phyloP scores from a whole-genome alignment of 768 basidiomycete genomes.

The Phlebiopsis flavidoalba region DNA sequence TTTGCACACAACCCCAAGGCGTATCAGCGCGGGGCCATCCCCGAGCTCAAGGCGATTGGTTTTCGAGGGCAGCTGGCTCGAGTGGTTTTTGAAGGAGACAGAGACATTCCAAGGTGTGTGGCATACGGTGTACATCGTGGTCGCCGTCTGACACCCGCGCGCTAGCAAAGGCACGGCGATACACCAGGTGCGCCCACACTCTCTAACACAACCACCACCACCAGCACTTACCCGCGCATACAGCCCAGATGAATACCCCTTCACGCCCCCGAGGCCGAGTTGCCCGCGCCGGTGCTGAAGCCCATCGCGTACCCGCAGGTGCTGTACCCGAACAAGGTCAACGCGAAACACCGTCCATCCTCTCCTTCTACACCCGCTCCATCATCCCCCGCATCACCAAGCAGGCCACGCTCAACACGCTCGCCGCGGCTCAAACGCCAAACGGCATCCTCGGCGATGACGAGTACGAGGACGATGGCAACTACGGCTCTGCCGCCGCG shows the following conservation, averaged over 20 bases:
- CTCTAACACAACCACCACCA: no score
- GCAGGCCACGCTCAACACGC: conserved; percentile 58
- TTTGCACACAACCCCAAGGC: conserved; percentile 92
- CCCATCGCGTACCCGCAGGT: conserved; percentile 70
- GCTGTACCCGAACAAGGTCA: conserved; percentile 74
- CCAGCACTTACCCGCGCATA: neutral
- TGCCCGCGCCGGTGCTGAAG: conserved; percentile 79
- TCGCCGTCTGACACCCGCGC: neutral
- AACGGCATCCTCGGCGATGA: conserved; percentile 59
- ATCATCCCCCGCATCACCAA: conserved; percentile 90
- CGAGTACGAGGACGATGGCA: conserved; percentile 89
- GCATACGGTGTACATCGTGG: neutral
- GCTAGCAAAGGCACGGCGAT: conserved; percentile 88
- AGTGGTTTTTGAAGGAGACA: conserved; percentile 96
- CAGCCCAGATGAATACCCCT: conserved; percentile 98
- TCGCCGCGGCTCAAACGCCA: conserved; percentile 64
- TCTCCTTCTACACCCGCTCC: conserved; percentile 80
- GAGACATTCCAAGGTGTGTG: conserved; percentile 89
- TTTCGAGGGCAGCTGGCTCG: conserved; percentile 90
- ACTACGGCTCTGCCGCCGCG: conserved; percentile 94
- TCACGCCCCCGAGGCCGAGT: conserved; percentile 58
- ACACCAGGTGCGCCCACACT: conserved; percentile 58
- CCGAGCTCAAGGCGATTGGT: conserved; percentile 66
- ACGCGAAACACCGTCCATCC: conserved; percentile 84
- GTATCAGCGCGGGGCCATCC: conserved; percentile 75